phyloP scores from a whole-genome alignment of 2,329 filamentous ascomycete genomes.

The Aspergillus pseudoterreus region DNA sequence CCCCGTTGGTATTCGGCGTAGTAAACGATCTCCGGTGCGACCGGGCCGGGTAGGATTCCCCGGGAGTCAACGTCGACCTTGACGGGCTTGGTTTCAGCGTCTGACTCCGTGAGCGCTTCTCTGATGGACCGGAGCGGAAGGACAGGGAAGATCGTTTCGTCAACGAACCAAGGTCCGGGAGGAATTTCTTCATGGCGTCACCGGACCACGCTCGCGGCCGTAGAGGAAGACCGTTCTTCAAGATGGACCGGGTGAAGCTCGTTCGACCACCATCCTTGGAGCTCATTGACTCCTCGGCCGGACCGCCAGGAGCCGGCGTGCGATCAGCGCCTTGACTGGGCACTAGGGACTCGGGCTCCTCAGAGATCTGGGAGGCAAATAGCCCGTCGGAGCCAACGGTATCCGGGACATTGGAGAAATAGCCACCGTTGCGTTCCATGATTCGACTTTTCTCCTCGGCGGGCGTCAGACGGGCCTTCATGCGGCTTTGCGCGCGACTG shows the following conservation, averaged over 20 bases:
- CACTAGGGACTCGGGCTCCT: conserved; percentile 28
- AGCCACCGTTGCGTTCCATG: conserved; percentile 48
- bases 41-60: conserved; percentile 2
- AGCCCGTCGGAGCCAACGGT: conserved; percentile 26
- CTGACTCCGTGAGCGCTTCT: conserved; percentile 28
- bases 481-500: conserved; percentile 52
- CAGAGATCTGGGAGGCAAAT: conserved; percentile 28
- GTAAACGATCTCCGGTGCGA: conserved; percentile 9
- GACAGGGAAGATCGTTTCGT: conserved; percentile 29
- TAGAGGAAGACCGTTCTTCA: conserved; percentile 30
- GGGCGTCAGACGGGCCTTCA: conserved; percentile 56
- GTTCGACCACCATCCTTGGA: conserved; percentile 21
- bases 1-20: conserved; percentile 18
- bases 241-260: conserved; percentile 32
- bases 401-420: conserved; percentile 44
- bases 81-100: conserved; percentile 17
- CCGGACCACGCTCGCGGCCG: conserved; percentile 36
- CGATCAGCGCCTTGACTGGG: neutral
- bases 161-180: conserved; percentile 32
- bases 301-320: neutral
- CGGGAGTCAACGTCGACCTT: conserved; percentile 17
- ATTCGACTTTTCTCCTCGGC: conserved; percentile 57
- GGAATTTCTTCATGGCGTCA: conserved; percentile 32
- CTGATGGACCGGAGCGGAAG: conserved; percentile 22
- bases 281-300: neutral